Evolutionary conservation across 768 basidiomycete species (phyloP).

Genomic region (Podaxis mareebaensis): DNA sequence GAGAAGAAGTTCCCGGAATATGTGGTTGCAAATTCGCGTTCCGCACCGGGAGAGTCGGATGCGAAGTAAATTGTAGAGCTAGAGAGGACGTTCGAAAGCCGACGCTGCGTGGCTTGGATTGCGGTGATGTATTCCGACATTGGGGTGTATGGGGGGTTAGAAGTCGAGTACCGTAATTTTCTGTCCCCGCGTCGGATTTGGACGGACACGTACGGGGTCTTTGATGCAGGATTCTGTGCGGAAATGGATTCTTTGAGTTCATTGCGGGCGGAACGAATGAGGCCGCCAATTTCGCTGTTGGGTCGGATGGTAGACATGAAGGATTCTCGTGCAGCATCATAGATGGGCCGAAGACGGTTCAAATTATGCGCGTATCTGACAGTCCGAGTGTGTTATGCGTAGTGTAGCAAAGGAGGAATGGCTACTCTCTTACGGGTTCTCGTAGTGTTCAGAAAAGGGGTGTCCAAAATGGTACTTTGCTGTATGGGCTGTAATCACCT

Average conservation of each 20-base stretch:
- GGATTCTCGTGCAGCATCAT: conserved; percentile 44
- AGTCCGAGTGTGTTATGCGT: conserved; percentile 3
- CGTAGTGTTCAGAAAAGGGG: conserved; percentile 55
- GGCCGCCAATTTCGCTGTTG: conserved; percentile 39
- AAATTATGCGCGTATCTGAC: conserved; percentile 53
- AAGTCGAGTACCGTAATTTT: conserved; percentile 44
- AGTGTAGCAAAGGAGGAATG: background rate
- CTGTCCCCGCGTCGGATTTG: conserved; percentile 69
- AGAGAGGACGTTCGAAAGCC: conserved; percentile 23
- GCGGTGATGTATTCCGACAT: conserved; percentile 44
- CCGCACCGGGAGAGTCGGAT: conserved; percentile 54
- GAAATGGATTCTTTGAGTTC: conserved; percentile 35
- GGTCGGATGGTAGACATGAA: conserved; percentile 55
- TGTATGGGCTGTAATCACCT: conserved; percentile 66
- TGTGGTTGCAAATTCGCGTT: conserved; percentile 40
- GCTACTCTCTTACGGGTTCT: conserved; percentile 57
- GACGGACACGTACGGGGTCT: conserved; percentile 46
- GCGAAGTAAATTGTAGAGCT: conserved; percentile 55
- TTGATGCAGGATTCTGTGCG: conserved; percentile 10
- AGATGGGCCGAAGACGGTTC: conserved; percentile 60
- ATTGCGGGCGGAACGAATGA: conserved; percentile 51
- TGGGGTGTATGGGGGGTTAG: conserved; percentile 46
- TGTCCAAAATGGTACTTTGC: conserved; percentile 66
- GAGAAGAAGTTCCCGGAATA: conserved; percentile 45
- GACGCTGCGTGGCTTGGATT: conserved; percentile 41